Percentiles rank a stretch among this genome's conserved stretches.
These are phyloP conservation scores for Dothideomycetes sp. DNA, from an alignment of 2,329 filamentous ascomycete genomes.

Conservation along the genomic window DNA sequence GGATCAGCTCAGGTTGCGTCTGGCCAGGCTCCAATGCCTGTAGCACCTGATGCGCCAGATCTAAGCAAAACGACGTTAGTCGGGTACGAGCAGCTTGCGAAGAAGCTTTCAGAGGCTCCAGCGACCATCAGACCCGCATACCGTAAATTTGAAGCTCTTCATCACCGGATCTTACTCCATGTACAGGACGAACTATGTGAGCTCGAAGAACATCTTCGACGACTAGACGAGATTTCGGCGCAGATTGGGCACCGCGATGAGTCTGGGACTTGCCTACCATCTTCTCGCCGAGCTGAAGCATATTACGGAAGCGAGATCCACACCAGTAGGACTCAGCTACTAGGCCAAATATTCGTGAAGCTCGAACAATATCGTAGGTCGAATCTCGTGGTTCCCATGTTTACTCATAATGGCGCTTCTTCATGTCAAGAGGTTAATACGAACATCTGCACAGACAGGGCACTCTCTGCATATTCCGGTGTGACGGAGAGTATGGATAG, in stretches of 20 bases:
- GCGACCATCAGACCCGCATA: constrained; percentile 51
- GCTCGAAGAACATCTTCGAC: constrained; percentile 65
- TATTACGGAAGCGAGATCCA: constrained; percentile 46
- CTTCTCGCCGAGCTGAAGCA: constrained; percentile 48
- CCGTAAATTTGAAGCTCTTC: constrained; percentile 69
- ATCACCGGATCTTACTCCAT: constrained; percentile 71
- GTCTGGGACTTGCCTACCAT: constrained; percentile 28
- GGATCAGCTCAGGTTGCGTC: neutral
- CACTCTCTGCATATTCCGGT: constrained; percentile 47
- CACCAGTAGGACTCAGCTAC: constrained; percentile 47
- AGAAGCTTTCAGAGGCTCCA: constrained; percentile 1
- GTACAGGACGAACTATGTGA: constrained; percentile 77
- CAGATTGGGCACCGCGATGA: constrained; percentile 21
- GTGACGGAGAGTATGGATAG: constrained; percentile 39
- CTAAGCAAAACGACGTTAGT: constrained; percentile 21
- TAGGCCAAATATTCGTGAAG: constrained; percentile 55
- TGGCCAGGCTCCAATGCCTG: constrained; percentile 12
- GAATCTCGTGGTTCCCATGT: too few species aligned
- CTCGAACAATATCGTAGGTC: constrained; percentile 55
- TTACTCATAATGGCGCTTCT: neutral
- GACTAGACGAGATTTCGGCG: constrained; percentile 51
- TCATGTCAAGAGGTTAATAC: constrained; percentile 12
- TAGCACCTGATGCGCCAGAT: constrained; percentile 20
- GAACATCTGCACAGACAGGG: constrained; percentile 36
- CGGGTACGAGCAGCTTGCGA: constrained; percentile 53